Evolutionary conservation across 345 rosid genomes (phyloP).

Genomic region (Garcia nutans): DNA sequence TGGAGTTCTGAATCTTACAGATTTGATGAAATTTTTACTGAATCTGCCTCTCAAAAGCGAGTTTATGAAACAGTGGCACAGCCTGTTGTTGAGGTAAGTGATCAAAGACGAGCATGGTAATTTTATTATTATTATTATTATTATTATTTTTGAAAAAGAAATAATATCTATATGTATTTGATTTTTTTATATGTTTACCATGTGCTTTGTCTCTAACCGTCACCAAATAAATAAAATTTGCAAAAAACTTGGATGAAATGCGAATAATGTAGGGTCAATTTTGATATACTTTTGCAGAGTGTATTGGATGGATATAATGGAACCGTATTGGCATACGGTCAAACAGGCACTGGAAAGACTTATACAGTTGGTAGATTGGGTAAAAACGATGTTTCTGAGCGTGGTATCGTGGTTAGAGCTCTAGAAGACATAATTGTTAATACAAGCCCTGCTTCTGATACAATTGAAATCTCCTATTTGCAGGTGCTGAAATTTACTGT

Average conservation of each 20-base stretch:
- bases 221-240: not conserved
- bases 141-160: too few species aligned
- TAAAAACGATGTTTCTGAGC: constrained; percentile 79
- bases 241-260: constrained; percentile 16
- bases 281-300: constrained; percentile 54
- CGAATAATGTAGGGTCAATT: constrained; percentile 11
- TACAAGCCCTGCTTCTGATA: constrained; percentile 49
- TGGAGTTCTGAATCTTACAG: constrained; percentile 84
- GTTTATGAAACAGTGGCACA: constrained; percentile 89
- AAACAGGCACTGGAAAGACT: constrained; percentile 94
- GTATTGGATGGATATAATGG: constrained; percentile 93
- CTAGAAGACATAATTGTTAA: constrained; percentile 67
- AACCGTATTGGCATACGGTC: constrained; percentile 97
- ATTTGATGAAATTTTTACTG: constrained; percentile 81
- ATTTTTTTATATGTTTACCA: not conserved
- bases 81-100: constrained; percentile 87
- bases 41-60: constrained; percentile 84
- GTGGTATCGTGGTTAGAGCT: constrained; percentile 93
- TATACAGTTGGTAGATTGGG: constrained; percentile 84
- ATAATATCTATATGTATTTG: not conserved
- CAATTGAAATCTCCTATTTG: constrained; percentile 76
- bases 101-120: not conserved
- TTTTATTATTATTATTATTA: not conserved
- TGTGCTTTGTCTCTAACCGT: not conserved
- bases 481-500: constrained; percentile 52